A percentile compares a stretch with the other conserved stretches of the same genome.
Conservation (phyloP, 2,329 filamentous ascomycete species). For the Colletotrichum navitas region DNA sequence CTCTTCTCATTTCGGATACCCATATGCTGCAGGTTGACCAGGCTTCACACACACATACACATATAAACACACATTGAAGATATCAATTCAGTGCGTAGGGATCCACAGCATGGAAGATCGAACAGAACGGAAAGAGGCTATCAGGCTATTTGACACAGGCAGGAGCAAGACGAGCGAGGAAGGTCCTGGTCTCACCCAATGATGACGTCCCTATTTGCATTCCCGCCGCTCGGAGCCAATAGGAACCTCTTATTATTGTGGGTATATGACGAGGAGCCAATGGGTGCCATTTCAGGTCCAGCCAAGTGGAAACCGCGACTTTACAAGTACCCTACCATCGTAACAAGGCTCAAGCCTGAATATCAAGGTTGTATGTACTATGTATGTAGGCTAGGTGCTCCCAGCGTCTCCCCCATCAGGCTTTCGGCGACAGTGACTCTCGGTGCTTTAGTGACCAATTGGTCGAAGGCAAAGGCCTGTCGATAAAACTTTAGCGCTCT, state of each 20-base stretch:
- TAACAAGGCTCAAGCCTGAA: slow-evolving; percentile 8
- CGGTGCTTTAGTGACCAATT: slow-evolving; percentile 23
- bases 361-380: slow-evolving; percentile 31
- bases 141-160: not conserved
- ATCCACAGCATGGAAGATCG: not conserved
- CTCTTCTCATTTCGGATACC: slow-evolving; percentile 2
- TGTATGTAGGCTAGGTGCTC: slow-evolving; percentile 4
- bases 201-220: slow-evolving; percentile 31
- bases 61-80: too few relatives aligned
- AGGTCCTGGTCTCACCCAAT: slow-evolving; percentile 27
- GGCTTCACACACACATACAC: too few relatives aligned
- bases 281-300: not conserved
- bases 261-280: not conserved
- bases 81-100: too few relatives aligned
- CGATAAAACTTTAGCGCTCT: slow-evolving; percentile 30
- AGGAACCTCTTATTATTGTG: not conserved
- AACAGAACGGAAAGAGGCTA: not conserved
- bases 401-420: not conserved
- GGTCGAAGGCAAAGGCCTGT: slow-evolving; percentile 12
- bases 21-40: too few relatives aligned
- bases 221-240: slow-evolving; percentile 32
- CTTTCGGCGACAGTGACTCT: slow-evolving; percentile 13
- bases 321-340: not conserved
- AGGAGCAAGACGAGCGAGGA: slow-evolving; percentile 8
- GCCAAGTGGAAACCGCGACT: not conserved